Conservation (phyloP, 176 grass and related monocot genomes). For the Cocos nucifera region DNA sequence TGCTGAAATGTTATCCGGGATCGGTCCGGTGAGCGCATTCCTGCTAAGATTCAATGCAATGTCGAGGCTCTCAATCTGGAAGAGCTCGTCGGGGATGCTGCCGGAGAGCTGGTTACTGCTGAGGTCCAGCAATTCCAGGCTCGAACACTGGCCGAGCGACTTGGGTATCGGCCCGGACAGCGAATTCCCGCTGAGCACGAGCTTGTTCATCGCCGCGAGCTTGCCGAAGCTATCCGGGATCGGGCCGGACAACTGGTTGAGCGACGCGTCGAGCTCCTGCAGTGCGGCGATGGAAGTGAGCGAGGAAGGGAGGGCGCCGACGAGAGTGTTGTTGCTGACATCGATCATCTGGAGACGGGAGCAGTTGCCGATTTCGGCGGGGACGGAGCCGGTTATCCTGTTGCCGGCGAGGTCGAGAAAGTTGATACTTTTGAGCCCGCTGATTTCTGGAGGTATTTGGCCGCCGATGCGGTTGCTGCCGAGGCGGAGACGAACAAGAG, state of each 20-base stretch:
- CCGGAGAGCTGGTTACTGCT: conserved; percentile 62
- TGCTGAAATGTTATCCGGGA: conserved; percentile 46
- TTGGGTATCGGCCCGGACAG: conserved; percentile 51
- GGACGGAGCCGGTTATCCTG: conserved; percentile 46
- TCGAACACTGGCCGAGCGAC: conserved; percentile 54
- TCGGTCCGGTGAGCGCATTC: conserved; percentile 47
- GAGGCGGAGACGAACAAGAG: conserved; percentile 60
- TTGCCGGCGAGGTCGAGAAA: conserved; percentile 86
- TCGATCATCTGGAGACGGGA: conserved; percentile 84
- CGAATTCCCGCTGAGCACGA: conserved; percentile 53
- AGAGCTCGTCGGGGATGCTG: conserved; percentile 60
- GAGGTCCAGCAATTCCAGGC: conserved; percentile 69
- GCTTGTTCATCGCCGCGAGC: conserved; percentile 45
- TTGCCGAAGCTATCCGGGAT: conserved; percentile 38
- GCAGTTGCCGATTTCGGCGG: conserved; percentile 49
- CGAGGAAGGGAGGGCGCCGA: conserved; percentile 38
- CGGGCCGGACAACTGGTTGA: conserved; percentile 43
- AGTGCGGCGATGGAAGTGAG: conserved; percentile 40
- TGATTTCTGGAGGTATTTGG: conserved; percentile 32
- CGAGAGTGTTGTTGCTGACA: conserved; percentile 73
- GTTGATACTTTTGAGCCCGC: conserved; percentile 57
- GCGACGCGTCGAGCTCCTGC: conserved; percentile 63
- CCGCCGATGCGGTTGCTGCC: conserved; percentile 63
- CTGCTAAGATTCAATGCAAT: conserved; percentile 79
- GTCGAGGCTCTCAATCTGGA: conserved; percentile 49